Evolutionary conservation across 2,329 filamentous ascomycete genomes (phyloP).

Genomic region (Aspergillus proliferans): DNA sequence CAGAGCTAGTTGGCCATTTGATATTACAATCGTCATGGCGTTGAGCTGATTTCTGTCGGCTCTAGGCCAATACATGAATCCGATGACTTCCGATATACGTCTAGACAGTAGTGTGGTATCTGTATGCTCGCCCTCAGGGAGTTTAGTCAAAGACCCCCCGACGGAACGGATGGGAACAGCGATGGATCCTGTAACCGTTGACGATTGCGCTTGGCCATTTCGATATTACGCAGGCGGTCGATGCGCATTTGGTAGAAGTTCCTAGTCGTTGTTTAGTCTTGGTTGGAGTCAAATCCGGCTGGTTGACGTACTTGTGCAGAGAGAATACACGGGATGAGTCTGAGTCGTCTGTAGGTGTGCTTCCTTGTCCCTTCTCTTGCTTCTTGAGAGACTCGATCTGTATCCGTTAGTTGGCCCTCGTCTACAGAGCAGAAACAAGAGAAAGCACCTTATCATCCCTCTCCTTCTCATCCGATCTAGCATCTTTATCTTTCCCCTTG

Average conservation of each 20-base stretch:
- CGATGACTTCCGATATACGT: too few relatives aligned
- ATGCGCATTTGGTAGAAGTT: slow-evolving; percentile 82
- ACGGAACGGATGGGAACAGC: slow-evolving; percentile 81
- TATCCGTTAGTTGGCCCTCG: neutral
- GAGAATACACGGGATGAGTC: slow-evolving; percentile 75
- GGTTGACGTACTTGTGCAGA: slow-evolving; percentile 62
- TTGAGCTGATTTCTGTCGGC: too few relatives aligned
- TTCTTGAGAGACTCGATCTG: slow-evolving; percentile 42
- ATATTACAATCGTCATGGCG: neutral
- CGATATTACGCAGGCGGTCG: slow-evolving; percentile 69
- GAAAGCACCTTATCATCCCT: slow-evolving; percentile 49
- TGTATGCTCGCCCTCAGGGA: neutral
- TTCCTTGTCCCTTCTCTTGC: slow-evolving; percentile 20
- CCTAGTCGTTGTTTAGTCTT: slow-evolving; percentile 38
- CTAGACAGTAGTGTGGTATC: neutral
- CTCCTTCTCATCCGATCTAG: slow-evolving; percentile 38
- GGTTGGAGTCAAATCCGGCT: neutral
- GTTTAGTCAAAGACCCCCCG: slow-evolving; percentile 37
- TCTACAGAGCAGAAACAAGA: slow-evolving; percentile 2
- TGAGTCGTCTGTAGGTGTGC: slow-evolving; percentile 50
- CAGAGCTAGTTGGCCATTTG: neutral
- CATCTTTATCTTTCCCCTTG: slow-evolving; percentile 25
- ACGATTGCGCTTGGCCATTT: slow-evolving; percentile 71
- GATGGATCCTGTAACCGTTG: slow-evolving; percentile 72
- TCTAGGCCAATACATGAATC: too few relatives aligned